phyloP scores from a whole-genome alignment of 768 basidiomycete species.

The Boletus pseudo-olivaceus region DNA sequence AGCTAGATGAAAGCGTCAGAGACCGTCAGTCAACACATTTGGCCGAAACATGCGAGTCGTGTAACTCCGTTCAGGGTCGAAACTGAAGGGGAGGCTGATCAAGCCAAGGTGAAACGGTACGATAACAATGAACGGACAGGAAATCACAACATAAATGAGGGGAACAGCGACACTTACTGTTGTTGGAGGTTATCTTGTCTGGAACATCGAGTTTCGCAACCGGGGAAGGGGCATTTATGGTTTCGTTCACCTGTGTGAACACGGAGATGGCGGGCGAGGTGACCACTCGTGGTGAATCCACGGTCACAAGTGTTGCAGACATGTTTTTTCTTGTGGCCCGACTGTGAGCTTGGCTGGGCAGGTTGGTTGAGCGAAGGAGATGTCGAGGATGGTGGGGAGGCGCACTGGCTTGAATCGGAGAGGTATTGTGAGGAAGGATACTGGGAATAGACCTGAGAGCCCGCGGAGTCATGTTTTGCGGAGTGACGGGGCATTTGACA shows the following conservation, averaged over 20 bases:
- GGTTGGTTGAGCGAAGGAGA: not conserved
- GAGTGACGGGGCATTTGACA: conserved; percentile 31
- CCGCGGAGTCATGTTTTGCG: conserved; percentile 24
- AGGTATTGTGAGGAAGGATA: conserved; percentile 22
- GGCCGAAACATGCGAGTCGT: not conserved
- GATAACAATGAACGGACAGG: not conserved
- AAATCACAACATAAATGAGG: not conserved
- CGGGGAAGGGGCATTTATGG: conserved; percentile 93
- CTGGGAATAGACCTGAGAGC: conserved; percentile 16
- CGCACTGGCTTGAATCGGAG: conserved; percentile 26
- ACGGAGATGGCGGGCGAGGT: conserved; percentile 82
- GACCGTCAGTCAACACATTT: conserved; percentile 3
- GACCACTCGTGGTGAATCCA: conserved; percentile 84
- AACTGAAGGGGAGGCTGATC: conserved; percentile 4
- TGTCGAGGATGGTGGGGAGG: conserved; percentile 10
- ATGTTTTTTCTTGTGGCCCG: conserved; percentile 40
- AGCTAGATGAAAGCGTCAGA: conserved; percentile 40
- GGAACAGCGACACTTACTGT: conserved; percentile 20
- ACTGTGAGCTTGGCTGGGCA: not conserved
- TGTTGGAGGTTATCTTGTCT: conserved; percentile 79
- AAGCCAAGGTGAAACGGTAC: not conserved
- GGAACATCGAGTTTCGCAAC: conserved; percentile 87
- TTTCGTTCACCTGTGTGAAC: conserved; percentile 92
- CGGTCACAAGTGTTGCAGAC: conserved; percentile 71
- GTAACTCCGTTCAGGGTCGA: conserved; percentile 18